A percentile compares a stretch with the other conserved stretches of the same genome.
phyloP scores from a whole-genome alignment of 2,329 filamentous ascomycete genomes.

The Lecanoromycetidae sp. region DNA sequence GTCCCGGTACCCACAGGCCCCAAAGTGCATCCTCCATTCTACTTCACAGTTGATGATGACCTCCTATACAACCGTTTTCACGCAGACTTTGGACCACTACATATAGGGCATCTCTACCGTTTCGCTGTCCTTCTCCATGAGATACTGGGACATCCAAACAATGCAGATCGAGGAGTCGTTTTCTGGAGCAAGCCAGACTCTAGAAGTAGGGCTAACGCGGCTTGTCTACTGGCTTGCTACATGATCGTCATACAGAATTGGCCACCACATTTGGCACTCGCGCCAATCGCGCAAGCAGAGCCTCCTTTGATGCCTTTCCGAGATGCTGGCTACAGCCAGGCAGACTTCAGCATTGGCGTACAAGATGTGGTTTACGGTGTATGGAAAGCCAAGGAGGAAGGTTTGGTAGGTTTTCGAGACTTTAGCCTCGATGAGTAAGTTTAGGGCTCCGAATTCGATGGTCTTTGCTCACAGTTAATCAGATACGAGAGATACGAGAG shows the following conservation, averaged over 20 bases:
- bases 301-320: slow-evolving; percentile 98
- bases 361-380: slow-evolving; percentile 98
- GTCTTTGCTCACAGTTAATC: slow-evolving; percentile 7
- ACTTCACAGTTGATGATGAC: slow-evolving; percentile 88
- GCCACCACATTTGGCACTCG: slow-evolving; percentile 89
- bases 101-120: slow-evolving; percentile 93
- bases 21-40: slow-evolving; percentile 58
- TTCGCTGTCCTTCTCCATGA: slow-evolving; percentile 95
- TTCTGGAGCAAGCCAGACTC: slow-evolving; percentile 93
- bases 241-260: slow-evolving; percentile 98
- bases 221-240: slow-evolving; percentile 90
- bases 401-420: slow-evolving; percentile 78
- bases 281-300: slow-evolving; percentile 91
- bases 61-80: slow-evolving; percentile 97
- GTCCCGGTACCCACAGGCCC: slow-evolving; percentile 38
- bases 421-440: slow-evolving; percentile 82
- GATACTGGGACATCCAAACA: slow-evolving; percentile 80
- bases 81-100: slow-evolving; percentile 92
- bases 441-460: background rate
- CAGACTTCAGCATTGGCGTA: slow-evolving; percentile 88
- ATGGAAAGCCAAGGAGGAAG: slow-evolving; percentile 96
- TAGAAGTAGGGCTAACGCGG: slow-evolving; percentile 78
- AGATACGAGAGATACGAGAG: slow-evolving; percentile 87
- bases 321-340: slow-evolving; percentile 95
- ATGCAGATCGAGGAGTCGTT: slow-evolving; percentile 78